Conservation (phyloP, 2,329 filamentous ascomycete genomes). For the Colletotrichum sp. region DNA sequence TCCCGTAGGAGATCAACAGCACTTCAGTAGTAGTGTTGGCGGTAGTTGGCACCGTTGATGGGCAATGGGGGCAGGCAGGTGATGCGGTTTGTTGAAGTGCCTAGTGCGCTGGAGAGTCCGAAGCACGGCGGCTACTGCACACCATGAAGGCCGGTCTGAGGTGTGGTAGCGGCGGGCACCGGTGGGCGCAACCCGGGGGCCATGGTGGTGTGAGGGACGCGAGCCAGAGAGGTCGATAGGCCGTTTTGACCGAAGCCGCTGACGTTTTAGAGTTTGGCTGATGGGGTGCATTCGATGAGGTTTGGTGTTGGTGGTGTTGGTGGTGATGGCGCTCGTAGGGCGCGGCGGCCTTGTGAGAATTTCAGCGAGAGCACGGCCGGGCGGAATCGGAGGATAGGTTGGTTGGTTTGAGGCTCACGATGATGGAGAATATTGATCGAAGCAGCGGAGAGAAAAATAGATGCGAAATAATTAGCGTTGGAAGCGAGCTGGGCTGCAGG, state of each 20-base stretch:
- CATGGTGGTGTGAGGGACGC: background rate
- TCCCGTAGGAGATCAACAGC: background rate
- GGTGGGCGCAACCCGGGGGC: background rate
- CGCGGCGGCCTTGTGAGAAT: background rate
- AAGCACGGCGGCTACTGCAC: background rate
- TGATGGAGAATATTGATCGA: background rate
- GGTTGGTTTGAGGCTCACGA: background rate
- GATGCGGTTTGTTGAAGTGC: background rate
- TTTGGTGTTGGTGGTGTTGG: background rate
- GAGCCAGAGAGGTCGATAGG: background rate
- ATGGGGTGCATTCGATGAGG: background rate
- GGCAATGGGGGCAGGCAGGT: background rate
- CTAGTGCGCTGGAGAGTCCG: background rate
- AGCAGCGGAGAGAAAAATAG: background rate
- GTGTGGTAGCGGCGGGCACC: background rate
- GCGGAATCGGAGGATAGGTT: background rate
- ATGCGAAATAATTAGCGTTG: constrained; percentile 10
- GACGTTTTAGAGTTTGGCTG: background rate
- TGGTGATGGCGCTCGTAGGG: background rate
- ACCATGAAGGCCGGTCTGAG: background rate
- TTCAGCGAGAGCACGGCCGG: background rate
- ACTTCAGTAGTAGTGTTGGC: background rate
- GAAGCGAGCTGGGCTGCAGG: background rate
- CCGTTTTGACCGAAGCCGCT: background rate
- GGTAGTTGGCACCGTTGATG: background rate